Percentiles rank a stretch among this genome's conserved stretches.
phyloP scores from a whole-genome alignment of 2,329 filamentous ascomycete species.

The Phyllosticta capitalensis region DNA sequence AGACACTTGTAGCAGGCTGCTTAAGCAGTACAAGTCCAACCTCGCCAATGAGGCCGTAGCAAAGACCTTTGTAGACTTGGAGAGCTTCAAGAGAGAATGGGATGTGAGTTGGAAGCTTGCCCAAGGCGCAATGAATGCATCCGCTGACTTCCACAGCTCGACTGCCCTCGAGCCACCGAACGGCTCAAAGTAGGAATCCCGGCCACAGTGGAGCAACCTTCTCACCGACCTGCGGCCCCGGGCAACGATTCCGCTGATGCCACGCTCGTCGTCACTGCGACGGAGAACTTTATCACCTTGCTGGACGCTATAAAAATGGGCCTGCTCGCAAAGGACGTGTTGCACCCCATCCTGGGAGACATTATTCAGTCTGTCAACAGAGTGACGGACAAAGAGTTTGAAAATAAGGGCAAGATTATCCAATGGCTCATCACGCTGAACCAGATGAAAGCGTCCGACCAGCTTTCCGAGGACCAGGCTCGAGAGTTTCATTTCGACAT shows the following conservation, averaged over 20 bases:
- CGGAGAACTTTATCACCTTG: conserved; percentile 97
- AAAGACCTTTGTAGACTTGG: conserved; percentile 76
- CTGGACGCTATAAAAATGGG: conserved; percentile 89
- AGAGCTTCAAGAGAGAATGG: conserved; percentile 87
- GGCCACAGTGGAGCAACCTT: conserved; percentile 61
- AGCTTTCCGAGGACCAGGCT: conserved; percentile 76
- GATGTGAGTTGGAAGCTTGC: conserved; percentile 39
- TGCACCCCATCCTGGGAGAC: conserved; percentile 91
- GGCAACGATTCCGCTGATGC: conserved; percentile 40
- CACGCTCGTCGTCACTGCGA: conserved; percentile 73
- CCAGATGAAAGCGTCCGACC: conserved; percentile 93
- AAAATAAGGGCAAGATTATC: conserved; percentile 92
- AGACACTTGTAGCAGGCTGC: conserved; percentile 83
- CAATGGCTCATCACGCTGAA: conserved; percentile 97
- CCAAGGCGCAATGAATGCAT: background rate
- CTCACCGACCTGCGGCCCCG: conserved; percentile 32
- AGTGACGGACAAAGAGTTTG: conserved; percentile 90
- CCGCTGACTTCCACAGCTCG: conserved; percentile 51
- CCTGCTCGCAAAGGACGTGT: conserved; percentile 84
- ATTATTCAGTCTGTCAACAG: conserved; percentile 97
- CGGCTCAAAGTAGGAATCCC: conserved; percentile 87
- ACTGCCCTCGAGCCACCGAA: conserved; percentile 89
- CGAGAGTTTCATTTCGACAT: conserved; percentile 88
- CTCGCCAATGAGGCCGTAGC: conserved; percentile 84
- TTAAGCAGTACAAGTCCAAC: conserved; percentile 96